Percentiles rank a stretch among this genome's conserved stretches.
phyloP scores from a whole-genome alignment of 2,329 filamentous ascomycete genomes.

The Diaporthe sp. region DNA sequence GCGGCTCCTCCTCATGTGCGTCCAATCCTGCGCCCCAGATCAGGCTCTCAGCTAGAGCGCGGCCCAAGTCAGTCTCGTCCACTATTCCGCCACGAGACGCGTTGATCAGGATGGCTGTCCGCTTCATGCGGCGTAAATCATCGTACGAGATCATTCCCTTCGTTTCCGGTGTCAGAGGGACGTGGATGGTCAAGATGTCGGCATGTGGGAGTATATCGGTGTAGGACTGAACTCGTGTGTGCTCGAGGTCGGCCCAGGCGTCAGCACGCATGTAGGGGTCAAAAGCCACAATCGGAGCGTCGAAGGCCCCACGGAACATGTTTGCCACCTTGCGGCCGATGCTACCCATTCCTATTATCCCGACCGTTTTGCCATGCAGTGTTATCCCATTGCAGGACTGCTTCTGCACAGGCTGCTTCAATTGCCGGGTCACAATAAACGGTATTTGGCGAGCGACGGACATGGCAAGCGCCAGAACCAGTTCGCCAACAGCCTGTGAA shows the following conservation, averaged over 20 bases:
- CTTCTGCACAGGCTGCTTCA: conserved; percentile 45
- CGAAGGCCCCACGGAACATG: conserved; percentile 52
- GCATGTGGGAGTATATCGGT: conserved; percentile 49
- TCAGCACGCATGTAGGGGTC: conserved; percentile 50
- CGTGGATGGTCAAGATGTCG: conserved; percentile 53
- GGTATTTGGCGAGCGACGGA: conserved; percentile 49
- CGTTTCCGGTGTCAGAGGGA: conserved; percentile 50
- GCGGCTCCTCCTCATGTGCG: conserved; percentile 50
- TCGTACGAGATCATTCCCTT: conserved; percentile 48
- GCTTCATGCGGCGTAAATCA: conserved; percentile 49
- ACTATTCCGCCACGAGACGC: conserved; percentile 52
- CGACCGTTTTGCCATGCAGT: conserved; percentile 51
- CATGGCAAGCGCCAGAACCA: conserved; percentile 50
- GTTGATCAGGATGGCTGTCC: conserved; percentile 50
- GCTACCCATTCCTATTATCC: conserved; percentile 56
- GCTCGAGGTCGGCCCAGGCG: conserved; percentile 44
- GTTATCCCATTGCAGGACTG: conserved; percentile 49
- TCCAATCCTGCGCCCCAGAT: conserved; percentile 52
- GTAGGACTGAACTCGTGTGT: conserved; percentile 47
- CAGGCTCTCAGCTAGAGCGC: conserved; percentile 45
- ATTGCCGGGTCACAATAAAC: conserved; percentile 48
- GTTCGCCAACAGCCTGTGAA: conserved; percentile 53
- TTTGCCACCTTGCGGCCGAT: conserved; percentile 52
- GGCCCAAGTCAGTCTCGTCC: conserved; percentile 48
- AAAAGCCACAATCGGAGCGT: conserved; percentile 50